phyloP scores from a whole-genome alignment of 164 flowering plant genomes.

The Platanus orientalis region DNA sequence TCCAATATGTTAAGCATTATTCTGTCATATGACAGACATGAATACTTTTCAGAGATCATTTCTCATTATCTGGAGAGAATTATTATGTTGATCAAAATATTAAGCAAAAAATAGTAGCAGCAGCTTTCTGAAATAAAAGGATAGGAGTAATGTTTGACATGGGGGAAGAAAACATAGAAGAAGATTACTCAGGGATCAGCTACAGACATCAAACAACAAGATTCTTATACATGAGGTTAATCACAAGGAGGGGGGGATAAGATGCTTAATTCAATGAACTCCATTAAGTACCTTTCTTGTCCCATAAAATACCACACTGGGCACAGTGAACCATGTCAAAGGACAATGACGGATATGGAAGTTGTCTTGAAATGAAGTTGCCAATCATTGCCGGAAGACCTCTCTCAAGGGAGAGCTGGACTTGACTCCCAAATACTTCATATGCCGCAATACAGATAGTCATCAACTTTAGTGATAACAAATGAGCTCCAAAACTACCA shows the following conservation, averaged over 20 bases:
- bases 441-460: conserved; percentile 83
- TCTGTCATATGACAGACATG: too few species aligned
- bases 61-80: too few species aligned
- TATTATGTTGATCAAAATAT: background rate
- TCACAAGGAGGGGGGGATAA: background rate
- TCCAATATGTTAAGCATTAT: too few species aligned
- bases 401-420: conserved; percentile 94
- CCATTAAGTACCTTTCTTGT: conserved; percentile 66
- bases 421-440: conserved; percentile 94
- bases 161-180: too few species aligned
- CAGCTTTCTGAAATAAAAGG: background rate
- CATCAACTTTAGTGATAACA: conserved; percentile 73
- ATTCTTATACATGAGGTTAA: background rate
- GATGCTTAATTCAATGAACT: background rate
- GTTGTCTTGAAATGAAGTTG: conserved; percentile 67
- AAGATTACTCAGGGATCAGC: too few species aligned
- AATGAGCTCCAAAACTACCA: conserved; percentile 97
- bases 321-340: conserved; percentile 98
- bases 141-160: too few species aligned
- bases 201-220: too few species aligned
- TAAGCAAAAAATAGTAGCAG: background rate
- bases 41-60: too few species aligned
- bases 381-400: conserved; percentile 98
- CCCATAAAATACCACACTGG: conserved; percentile 88
- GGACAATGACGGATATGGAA: conserved; percentile 88